A percentile compares a stretch with the other conserved stretches of the same genome.
These are phyloP conservation scores for Peronospora belbahrii DNA, from an alignment of 352 stramenopile species.

Conservation along the genomic window DNA sequence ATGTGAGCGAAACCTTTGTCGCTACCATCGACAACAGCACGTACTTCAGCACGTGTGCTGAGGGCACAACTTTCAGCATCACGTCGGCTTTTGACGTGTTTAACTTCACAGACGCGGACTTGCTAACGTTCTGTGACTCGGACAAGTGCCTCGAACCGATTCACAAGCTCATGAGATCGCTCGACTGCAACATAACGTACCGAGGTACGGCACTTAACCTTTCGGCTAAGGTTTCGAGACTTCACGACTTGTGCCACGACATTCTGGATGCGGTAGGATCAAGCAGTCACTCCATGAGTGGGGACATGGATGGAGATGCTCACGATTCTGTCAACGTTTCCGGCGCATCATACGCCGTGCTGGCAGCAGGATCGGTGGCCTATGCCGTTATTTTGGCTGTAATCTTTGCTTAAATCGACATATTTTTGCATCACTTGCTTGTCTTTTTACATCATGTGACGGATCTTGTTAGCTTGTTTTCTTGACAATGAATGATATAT, in stretches of 20 bases:
- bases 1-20: conserved; percentile 29
- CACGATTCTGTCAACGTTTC: background rate
- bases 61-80: conserved; percentile 43
- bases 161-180: conserved; percentile 36
- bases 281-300: conserved; percentile 1
- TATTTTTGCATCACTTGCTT: no score
- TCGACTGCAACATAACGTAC: conserved; percentile 43
- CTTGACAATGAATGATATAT: no score
- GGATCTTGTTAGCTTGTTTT: no score
- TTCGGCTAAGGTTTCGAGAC: conserved; percentile 23
- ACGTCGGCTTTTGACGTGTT: conserved; percentile 36
- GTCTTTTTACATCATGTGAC: no score
- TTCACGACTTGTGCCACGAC: conserved; percentile 53
- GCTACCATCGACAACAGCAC: conserved; percentile 38
- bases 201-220: conserved; percentile 35
- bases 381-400: conserved; percentile 7
- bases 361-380: conserved; percentile 9
- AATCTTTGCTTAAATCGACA: conserved; percentile 21
- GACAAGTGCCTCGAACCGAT: conserved; percentile 45
- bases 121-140: conserved; percentile 52
- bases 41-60: conserved; percentile 45
- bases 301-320: conserved; percentile 18
- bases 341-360: conserved; percentile 6
- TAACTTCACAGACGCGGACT: conserved; percentile 37
- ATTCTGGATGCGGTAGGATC: conserved; percentile 5